phyloP scores from a whole-genome alignment of 2,329 filamentous ascomycete species.

The Ascosphaera pollenicola region DNA sequence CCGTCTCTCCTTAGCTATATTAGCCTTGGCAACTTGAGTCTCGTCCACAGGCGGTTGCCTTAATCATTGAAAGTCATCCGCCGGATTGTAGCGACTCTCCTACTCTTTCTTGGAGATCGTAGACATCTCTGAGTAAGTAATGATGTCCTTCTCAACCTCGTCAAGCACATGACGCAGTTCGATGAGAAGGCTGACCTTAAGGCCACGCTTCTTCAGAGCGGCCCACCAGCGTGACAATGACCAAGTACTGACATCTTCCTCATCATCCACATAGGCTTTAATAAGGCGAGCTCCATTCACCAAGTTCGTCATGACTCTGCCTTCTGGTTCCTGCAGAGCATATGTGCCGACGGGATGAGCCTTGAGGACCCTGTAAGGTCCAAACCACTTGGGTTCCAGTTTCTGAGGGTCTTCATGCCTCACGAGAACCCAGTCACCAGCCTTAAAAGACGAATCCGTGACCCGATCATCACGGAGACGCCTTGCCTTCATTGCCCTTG shows the following conservation, averaged over 20 bases:
- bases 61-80: too few relatives aligned
- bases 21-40: too few relatives aligned
- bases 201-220: background rate
- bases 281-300: background rate
- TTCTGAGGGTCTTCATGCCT: constrained; percentile 1
- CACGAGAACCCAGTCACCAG: background rate
- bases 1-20: too few relatives aligned
- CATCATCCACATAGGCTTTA: background rate
- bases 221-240: background rate
- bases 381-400: constrained; percentile 1
- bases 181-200: background rate
- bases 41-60: too few relatives aligned
- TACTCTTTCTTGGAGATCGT: background rate
- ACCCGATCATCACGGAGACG: background rate
- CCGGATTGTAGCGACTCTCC: too few relatives aligned
- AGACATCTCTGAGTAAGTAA: background rate
- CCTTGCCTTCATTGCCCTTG: background rate
- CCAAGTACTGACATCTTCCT: background rate
- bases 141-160: background rate
- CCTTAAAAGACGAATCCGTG: background rate
- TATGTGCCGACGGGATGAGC: constrained; percentile 1
- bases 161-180: background rate
- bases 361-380: constrained; percentile 1
- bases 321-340: background rate
- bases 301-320: constrained; percentile 1